A percentile compares a stretch with the other conserved stretches of the same genome.
Evolutionary conservation across 179 eudicot species (phyloP).

Genomic region (Vitellaria paradoxa): DNA sequence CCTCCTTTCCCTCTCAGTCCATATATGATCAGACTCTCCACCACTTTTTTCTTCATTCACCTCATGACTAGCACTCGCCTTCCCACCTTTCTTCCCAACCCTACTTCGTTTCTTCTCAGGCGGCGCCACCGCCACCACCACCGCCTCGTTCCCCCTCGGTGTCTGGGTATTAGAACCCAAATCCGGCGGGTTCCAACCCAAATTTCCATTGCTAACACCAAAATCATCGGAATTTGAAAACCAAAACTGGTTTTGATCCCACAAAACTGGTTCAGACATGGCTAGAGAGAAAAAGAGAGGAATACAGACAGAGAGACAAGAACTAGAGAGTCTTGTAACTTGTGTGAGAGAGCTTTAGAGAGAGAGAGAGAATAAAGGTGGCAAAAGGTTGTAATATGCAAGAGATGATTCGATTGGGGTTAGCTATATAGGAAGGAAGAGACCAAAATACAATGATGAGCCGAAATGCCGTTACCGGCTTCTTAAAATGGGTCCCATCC

Average conservation of each 20-base stretch:
- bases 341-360: not conserved
- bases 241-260: constrained; percentile 45
- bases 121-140: not conserved
- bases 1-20: constrained; percentile 90
- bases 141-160: constrained; percentile 11
- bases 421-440: constrained; percentile 3
- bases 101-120: constrained; percentile 16
- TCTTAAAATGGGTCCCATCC: constrained; percentile 16
- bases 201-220: constrained; percentile 5
- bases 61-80: constrained; percentile 13
- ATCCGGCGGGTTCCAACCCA: constrained; percentile 10
- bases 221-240: constrained; percentile 21
- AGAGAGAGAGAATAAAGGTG: constrained; percentile 10
- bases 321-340: not conserved
- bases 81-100: constrained; percentile 9
- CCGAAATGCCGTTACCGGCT: constrained; percentile 35
- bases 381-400: not conserved
- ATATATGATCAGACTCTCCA: constrained; percentile 46
- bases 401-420: constrained; percentile 14
- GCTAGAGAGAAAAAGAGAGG: not conserved
- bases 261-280: constrained; percentile 19
- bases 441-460: constrained; percentile 35
- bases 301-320: not conserved
- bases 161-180: constrained; percentile 19
- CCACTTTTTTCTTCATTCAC: constrained; percentile 23